A percentile compares a stretch with the other conserved stretches of the same genome.
Evolutionary conservation across 2,329 filamentous ascomycete species (phyloP).

Genomic region (Ophiobolus disseminans): DNA sequence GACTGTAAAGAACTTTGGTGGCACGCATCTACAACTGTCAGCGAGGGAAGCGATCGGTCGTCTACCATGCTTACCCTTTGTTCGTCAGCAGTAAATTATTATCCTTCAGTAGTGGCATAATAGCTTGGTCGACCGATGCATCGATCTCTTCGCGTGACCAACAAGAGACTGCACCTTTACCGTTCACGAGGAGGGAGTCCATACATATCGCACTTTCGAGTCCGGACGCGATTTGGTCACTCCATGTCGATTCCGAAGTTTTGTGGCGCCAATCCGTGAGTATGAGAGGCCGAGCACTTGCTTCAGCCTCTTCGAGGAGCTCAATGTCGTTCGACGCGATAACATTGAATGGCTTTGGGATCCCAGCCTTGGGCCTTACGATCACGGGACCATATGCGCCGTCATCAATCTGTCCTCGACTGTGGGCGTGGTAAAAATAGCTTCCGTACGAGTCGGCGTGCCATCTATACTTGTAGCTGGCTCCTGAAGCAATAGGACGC

Average conservation of each 20-base stretch:
- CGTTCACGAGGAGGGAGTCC: slow-evolving; percentile 68
- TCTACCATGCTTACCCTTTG: slow-evolving; percentile 41
- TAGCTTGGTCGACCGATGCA: slow-evolving; percentile 43
- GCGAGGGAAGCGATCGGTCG: neutral
- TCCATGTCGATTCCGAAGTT: slow-evolving; percentile 58
- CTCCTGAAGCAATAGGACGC: slow-evolving; percentile 57
- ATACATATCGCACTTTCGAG: slow-evolving; percentile 62
- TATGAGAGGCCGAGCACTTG: slow-evolving; percentile 56
- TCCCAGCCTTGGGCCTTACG: slow-evolving; percentile 51
- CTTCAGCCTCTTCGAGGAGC: slow-evolving; percentile 60
- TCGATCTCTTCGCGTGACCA: slow-evolving; percentile 55
- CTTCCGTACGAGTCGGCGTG: slow-evolving; percentile 64
- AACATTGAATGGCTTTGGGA: slow-evolving; percentile 57
- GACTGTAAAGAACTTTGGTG: slow-evolving; percentile 53
- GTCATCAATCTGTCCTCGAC: slow-evolving; percentile 64
- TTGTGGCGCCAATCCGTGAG: slow-evolving; percentile 65
- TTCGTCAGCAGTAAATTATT: slow-evolving; percentile 48
- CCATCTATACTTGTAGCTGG: slow-evolving; percentile 62
- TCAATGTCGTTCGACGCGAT: slow-evolving; percentile 53
- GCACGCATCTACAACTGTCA: slow-evolving; percentile 44
- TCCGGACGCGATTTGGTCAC: slow-evolving; percentile 54
- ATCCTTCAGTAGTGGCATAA: slow-evolving; percentile 38
- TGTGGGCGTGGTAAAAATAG: slow-evolving; percentile 69
- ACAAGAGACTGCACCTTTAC: slow-evolving; percentile 65
- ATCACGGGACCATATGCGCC: slow-evolving; percentile 65